Base-by-base conservation (phyloP, 225 moss, liverwort and hornwort species). In the Polytrichum formosum region DNA sequence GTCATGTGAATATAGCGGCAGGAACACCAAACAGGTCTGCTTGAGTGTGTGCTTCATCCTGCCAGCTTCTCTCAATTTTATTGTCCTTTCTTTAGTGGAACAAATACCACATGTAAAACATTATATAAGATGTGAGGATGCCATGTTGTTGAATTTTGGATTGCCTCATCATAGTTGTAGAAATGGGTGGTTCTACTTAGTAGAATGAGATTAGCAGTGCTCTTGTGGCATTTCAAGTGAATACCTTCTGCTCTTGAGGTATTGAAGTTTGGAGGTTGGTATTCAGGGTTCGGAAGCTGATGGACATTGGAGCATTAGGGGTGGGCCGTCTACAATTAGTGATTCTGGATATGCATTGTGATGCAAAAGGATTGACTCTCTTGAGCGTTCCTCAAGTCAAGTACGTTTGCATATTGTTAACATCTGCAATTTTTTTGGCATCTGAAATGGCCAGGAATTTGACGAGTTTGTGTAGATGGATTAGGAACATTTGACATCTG, bases 11-110 rank as follows among this genome's bases (percentile, higher is more conserved):
- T 68, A 75, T 93, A 61, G 93, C 89, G 54, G 91, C 91, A 70
- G 93, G 93, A 78, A 93, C 93, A 26, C 93, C 93, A 30, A 93
- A 88, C 74, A 93, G 91, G 93, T 91, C 59, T 72, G 65, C 54
- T 1, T 33, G 5, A 26, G 63, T 28, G 28, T 25, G 9, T 28
- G 25, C 63, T 28, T 28, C 28, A 2, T 7, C 10, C 28, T 18
- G 46, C 46, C 46, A 46, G 46, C 4, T 46, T 46, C 37, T 37
- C 46, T 46, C 46, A 46, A 4, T 13, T 46, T 46, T 46, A 16
- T 46, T 46, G 46, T 46, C 46, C 46, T 46, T 46, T 16, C 46
- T 46, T 37, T 4, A 46, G 16, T 46, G 46, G 46, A 46, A 16
- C 13, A 46, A 46, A 46, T 46, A 46, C 13, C 46, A 46, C 46